Conservation (phyloP, 176 grass and related monocot genomes). For the Lolium multiflorum region DNA sequence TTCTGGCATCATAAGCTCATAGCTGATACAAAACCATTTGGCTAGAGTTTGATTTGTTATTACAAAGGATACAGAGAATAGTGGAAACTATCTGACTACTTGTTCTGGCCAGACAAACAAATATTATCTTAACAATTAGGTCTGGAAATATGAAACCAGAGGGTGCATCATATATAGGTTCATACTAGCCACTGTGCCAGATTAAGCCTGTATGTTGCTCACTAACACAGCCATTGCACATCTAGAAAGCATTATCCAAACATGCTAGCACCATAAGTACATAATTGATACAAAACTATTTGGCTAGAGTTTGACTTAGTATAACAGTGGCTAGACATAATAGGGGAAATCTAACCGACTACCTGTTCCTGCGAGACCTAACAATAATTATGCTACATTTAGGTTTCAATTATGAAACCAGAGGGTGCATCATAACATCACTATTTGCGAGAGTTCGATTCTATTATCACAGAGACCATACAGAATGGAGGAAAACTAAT, state of each 20-base stretch:
- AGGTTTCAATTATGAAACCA: not conserved
- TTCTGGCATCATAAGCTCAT: not conserved
- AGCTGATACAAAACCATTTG: not conserved
- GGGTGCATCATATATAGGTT: not conserved
- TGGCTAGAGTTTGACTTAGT: not conserved
- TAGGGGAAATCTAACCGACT: not conserved
- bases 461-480: no score
- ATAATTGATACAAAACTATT: not conserved
- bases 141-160: not conserved
- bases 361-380: not conserved
- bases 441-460: not conserved
- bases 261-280: slow-evolving; percentile 13
- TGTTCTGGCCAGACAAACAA: slow-evolving; percentile 7
- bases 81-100: not conserved
- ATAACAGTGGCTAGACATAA: not conserved
- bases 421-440: not conserved
- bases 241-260: not conserved
- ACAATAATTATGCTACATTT: not conserved
- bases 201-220: not conserved
- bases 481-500: no score
- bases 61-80: not conserved
- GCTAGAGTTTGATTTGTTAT: not conserved
- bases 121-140: not conserved
- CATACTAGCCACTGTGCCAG: not conserved
- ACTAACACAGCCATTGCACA: not conserved